Evolutionary conservation across 208 protist species (phyloP).

Genomic region (Entamoeba histolytica): DNA sequence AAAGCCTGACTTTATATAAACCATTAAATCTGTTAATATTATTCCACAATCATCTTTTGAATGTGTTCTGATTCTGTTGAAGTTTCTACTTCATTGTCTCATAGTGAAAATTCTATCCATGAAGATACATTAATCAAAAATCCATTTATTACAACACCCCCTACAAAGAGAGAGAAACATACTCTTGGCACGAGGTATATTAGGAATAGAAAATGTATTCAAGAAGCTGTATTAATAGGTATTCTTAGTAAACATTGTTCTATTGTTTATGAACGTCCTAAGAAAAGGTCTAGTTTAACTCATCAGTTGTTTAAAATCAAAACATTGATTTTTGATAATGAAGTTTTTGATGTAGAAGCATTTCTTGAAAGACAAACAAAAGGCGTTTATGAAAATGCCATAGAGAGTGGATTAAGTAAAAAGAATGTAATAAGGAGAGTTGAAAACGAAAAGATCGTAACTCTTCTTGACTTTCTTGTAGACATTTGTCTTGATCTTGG

Average conservation of each 20-base stretch:
- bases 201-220: background rate
- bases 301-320: background rate
- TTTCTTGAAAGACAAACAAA: background rate
- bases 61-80: no score
- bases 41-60: no score
- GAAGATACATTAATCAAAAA: no score
- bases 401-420: background rate
- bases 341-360: background rate
- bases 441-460: background rate
- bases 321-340: background rate
- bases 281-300: background rate
- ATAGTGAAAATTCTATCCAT: no score
- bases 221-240: background rate
- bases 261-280: background rate
- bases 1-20: no score
- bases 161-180: background rate
- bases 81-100: no score
- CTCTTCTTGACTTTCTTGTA: background rate
- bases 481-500: background rate
- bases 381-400: background rate
- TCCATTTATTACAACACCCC: no score
- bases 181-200: background rate
- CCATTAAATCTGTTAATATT: no score
- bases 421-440: background rate
- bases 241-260: background rate